phyloP scores from a whole-genome alignment of 2,329 filamentous ascomycete genomes.

The Microcera coccophila region DNA sequence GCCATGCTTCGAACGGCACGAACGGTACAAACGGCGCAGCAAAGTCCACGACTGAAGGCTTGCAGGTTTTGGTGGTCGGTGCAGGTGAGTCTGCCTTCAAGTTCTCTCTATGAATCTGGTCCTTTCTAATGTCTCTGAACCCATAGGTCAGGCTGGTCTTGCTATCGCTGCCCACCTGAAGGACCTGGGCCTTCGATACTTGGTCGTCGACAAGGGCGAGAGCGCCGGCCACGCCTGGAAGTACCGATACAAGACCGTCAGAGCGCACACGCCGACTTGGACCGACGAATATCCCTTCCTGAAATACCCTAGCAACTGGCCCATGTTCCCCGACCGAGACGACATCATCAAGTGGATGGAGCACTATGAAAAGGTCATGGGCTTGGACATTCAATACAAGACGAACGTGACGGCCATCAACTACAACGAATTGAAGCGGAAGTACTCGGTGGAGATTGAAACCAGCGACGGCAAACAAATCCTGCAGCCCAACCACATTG shows the following conservation, averaged over 20 bases:
- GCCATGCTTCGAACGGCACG: no score
- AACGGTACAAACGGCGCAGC: no score
- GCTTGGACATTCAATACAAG: conserved; percentile 44
- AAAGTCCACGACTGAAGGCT: conserved; percentile 40
- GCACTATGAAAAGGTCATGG: conserved; percentile 45
- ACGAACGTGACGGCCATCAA: conserved; percentile 38
- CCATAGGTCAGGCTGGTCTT: conserved; percentile 56
- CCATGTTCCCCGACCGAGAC: conserved; percentile 39
- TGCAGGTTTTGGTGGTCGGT: conserved; percentile 45
- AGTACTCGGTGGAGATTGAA: not conserved
- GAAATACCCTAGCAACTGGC: conserved; percentile 23
- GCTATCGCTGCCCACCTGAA: conserved; percentile 56
- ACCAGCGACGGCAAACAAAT: conserved; percentile 3
- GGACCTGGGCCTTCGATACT: conserved; percentile 50
- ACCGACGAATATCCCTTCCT: conserved; percentile 23
- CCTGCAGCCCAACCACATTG: conserved; percentile 3
- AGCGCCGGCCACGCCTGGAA: conserved; percentile 59
- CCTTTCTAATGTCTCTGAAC: rapidly evolving
- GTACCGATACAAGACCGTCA: conserved; percentile 39
- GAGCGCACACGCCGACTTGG: conserved; percentile 18
- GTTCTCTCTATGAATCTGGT: conserved; percentile 52
- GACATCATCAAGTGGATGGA: conserved; percentile 48
- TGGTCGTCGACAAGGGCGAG: conserved; percentile 57
- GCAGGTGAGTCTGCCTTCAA: conserved; percentile 49
- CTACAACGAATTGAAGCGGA: conserved; percentile 3